Evolutionary conservation across 2,329 filamentous ascomycete species (phyloP), one percentile per base, ranked within the genome.

Genomic region (Ophidiomyces ophidiicola): DNA sequence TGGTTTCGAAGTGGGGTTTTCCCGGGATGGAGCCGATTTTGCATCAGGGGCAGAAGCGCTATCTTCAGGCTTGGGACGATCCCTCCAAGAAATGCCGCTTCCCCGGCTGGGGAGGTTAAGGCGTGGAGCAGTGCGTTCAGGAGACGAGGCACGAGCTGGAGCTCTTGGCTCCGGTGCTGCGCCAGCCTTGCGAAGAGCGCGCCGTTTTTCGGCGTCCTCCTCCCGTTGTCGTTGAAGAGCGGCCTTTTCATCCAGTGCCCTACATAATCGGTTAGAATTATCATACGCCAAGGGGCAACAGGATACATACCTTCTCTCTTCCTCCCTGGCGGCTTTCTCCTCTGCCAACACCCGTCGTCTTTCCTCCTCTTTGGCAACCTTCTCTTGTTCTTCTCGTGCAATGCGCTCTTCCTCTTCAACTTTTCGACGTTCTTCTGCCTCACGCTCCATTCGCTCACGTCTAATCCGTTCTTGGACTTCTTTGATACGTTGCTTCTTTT

Each of bases 351-450:
- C 75, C 44, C 76, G 72, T 55, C 79, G 76, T 63, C 78, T 80
- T 64, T 85, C 82, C 60, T 92, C 87, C 36, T 90, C 86, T 35
- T 75, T 78, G 47, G 71, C 71, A 47, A 76, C 75, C 62, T 80
- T 84, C 64, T 94, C 87, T 59, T 93, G 82, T 61, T 85, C 88
- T 63, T 96, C 90, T 42, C 69, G 74, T 37, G 73, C 74, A 45
- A 74, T 72, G 49, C 80, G 78, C 70, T 94, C 88, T 60, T 92
- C 85, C 52, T 90, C 85, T 61, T 96, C 90, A 44, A 72, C 74
- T 42, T 79, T 70, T 48, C 73, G 72, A 41, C 78, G 76, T 66
- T 94, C 87, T 56, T 78, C 77, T 61, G 90, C 87, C 61, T 94
- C 87, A 36, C 72, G 75, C 64, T 92, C 85, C 42, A 76, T 73